A percentile compares a stretch with the other conserved stretches of the same genome.
These are phyloP conservation scores for Coemansia sp. DNA, from an alignment of 371 early-diverging fungal genomes.

Conservation along the genomic window DNA sequence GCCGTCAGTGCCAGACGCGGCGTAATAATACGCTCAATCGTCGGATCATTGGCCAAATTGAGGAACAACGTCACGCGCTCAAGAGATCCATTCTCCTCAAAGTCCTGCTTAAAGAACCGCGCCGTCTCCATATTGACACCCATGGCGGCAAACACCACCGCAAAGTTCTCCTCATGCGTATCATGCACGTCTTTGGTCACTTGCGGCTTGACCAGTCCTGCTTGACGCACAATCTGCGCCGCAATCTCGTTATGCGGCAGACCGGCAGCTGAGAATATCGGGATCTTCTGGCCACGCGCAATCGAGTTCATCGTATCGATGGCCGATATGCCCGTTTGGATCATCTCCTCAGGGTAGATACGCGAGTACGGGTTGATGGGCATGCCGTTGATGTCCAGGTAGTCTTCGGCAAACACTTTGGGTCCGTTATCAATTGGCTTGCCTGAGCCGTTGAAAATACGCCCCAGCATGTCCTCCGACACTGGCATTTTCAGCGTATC, in stretches of 20 bases:
- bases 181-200: constrained; percentile 94
- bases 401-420: constrained; percentile 99
- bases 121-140: constrained; percentile 99
- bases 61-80: constrained; percentile 99
- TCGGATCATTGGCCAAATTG: constrained; percentile 99
- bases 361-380: constrained; percentile 99
- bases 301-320: constrained; percentile 99
- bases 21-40: constrained; percentile 99
- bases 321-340: constrained; percentile 99
- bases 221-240: constrained; percentile 99
- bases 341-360: constrained; percentile 99
- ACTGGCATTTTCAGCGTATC: constrained; percentile 98
- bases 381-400: constrained; percentile 97
- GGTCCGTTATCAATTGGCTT: constrained; percentile 99
- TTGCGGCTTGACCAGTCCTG: constrained; percentile 91
- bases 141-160: constrained; percentile 99
- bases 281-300: constrained; percentile 99
- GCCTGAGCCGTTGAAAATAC: constrained; percentile 99
- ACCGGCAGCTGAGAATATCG: constrained; percentile 99
- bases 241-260: constrained; percentile 99
- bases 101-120: constrained; percentile 99
- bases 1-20: constrained; percentile 99
- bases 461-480: constrained; percentile 99
- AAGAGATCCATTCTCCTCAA: constrained; percentile 99
- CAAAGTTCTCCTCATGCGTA: constrained; percentile 99